Evolutionary conservation across 306 rosid genomes (phyloP).

Genomic region (Castanea crenata): DNA sequence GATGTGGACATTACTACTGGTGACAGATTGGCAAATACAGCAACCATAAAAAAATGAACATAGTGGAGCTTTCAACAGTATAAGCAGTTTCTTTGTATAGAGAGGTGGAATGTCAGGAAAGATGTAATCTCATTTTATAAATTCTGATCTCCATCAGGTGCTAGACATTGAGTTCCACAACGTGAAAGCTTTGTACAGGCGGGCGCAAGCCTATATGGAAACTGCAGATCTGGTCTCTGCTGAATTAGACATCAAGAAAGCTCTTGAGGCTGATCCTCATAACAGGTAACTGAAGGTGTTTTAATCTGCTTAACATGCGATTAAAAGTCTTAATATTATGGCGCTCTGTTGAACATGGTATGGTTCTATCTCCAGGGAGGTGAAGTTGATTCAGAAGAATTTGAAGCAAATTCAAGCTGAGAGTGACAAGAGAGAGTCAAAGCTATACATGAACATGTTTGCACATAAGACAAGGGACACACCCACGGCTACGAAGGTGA

Average conservation of each 20-base stretch:
- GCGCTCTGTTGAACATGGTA: neutral
- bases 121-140: conserved; percentile 7
- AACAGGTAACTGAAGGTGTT: conserved; percentile 43
- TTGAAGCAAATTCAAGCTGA: conserved; percentile 62
- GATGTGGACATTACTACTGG: neutral
- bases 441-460: conserved; percentile 57
- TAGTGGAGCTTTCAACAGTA: neutral
- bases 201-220: conserved; percentile 61
- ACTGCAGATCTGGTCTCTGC: conserved; percentile 50
- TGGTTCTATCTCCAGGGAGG: conserved; percentile 46
- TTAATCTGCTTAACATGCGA: neutral
- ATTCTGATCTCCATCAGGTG: conserved; percentile 38
- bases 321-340: neutral
- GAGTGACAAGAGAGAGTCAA: conserved; percentile 58
- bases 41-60: neutral
- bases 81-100: neutral
- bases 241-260: conserved; percentile 63
- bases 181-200: conserved; percentile 68
- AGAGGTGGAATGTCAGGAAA: neutral
- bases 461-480: conserved; percentile 27
- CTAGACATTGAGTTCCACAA: conserved; percentile 57
- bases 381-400: conserved; percentile 49
- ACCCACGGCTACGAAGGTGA: conserved; percentile 41
- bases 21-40: conserved; percentile 4
- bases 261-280: conserved; percentile 63